Evolutionary conservation across 1,284 basidiomycete genomes (phyloP).

Genomic region (Prillingera fragicola): DNA sequence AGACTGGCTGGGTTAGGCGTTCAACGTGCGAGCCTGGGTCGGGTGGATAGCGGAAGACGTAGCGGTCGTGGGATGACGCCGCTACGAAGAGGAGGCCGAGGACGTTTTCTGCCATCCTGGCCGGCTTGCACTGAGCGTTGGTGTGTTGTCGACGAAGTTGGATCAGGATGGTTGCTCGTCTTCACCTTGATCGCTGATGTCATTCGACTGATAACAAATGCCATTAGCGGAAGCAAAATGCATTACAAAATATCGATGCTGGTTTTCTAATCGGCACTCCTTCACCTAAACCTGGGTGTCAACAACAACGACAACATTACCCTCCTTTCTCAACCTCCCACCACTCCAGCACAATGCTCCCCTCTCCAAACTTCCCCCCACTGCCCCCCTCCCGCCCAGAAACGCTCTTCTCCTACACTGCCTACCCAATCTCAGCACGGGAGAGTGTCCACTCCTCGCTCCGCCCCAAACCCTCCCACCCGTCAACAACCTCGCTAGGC

Average conservation of each 20-base stretch:
- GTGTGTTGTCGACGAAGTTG: too few relatives aligned
- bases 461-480: not conserved
- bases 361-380: not conserved
- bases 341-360: slow-evolving; percentile 1
- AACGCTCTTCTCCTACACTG: slow-evolving; percentile 31
- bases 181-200: too few relatives aligned
- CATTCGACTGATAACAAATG: too few relatives aligned
- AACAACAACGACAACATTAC: not conserved
- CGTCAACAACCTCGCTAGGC: too few relatives aligned
- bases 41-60: slow-evolving; percentile 43
- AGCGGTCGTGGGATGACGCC: slow-evolving; percentile 33
- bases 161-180: too few relatives aligned
- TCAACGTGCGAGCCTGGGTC: slow-evolving; percentile 38
- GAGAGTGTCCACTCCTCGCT: slow-evolving; percentile 20
- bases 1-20: slow-evolving; percentile 42
- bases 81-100: slow-evolving; percentile 45
- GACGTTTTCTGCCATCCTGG: slow-evolving; percentile 46
- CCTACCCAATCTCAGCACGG: slow-evolving; percentile 27
- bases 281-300: too few relatives aligned
- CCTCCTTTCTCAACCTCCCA: not conserved
- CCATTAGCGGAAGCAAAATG: too few relatives aligned
- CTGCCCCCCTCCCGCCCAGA: slow-evolving; percentile 18
- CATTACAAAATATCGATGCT: too few relatives aligned
- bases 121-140: too few relatives aligned
- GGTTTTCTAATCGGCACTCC: too few relatives aligned